These are phyloP conservation scores for Malus orientalis DNA, from an alignment of 306 rosid species.

Conservation along the genomic window DNA sequence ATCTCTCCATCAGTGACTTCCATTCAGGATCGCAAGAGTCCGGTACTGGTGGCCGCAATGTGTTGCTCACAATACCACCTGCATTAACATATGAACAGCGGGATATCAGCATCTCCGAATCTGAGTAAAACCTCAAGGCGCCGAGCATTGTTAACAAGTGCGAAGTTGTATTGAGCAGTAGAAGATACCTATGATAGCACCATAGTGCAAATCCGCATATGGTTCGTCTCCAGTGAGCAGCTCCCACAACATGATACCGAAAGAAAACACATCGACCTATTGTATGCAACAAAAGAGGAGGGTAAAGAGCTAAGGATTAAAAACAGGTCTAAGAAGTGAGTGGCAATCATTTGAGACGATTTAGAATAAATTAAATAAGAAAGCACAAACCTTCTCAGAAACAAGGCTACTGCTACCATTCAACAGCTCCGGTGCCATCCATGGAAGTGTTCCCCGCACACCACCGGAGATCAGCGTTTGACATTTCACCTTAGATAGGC, in stretches of 20 bases:
- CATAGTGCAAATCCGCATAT: conserved; percentile 78
- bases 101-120: conserved; percentile 4
- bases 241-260: conserved; percentile 85
- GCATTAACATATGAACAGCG: conserved; percentile 2
- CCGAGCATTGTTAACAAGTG: neutral
- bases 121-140: neutral
- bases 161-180: neutral
- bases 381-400: conserved; percentile 70
- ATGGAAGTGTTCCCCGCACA: conserved; percentile 88
- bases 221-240: conserved; percentile 89
- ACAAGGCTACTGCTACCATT: conserved; percentile 91
- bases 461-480: conserved; percentile 84
- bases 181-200: conserved; percentile 69
- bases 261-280: conserved; percentile 87
- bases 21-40: conserved; percentile 71
- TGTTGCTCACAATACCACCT: conserved; percentile 95
- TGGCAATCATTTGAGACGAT: neutral
- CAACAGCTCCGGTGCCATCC: conserved; percentile 96
- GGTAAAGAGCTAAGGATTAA: neutral
- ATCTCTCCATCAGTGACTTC: conserved; percentile 71
- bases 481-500: conserved; percentile 89
- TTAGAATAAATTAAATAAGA: neutral
- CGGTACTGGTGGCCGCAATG: conserved; percentile 70
- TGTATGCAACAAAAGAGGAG: neutral
- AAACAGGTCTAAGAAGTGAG: neutral